Evolutionary conservation across 306 rosid species (phyloP).

Genomic region (Cicer arietinum): DNA sequence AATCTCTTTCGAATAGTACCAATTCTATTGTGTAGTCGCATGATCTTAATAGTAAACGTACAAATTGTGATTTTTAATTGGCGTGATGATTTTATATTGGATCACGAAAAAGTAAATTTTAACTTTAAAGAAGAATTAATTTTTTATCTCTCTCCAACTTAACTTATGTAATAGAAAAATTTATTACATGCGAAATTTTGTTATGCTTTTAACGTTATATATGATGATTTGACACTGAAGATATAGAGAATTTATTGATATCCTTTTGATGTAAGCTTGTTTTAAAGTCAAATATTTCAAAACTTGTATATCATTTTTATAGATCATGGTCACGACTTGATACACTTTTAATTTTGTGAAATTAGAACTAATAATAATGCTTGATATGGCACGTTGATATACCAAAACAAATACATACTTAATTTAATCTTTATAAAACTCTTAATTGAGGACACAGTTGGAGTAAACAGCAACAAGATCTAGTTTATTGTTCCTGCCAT

Average conservation of each 20-base stretch:
- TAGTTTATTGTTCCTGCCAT: neutral
- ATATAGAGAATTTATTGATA: neutral
- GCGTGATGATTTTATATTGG: no score
- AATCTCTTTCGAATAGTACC: no score
- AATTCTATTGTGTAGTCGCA: no score
- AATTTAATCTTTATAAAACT: neutral
- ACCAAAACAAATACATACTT: neutral
- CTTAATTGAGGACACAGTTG: neutral
- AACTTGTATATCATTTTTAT: neutral
- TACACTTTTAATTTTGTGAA: neutral
- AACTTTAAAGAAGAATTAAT: no score
- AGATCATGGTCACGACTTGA: neutral
- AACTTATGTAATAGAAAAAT: conserved; percentile 8
- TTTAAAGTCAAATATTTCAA: conserved; percentile 28
- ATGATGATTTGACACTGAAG: conserved; percentile 26
- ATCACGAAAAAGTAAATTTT: no score
- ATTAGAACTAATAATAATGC: neutral
- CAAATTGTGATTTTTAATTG: no score
- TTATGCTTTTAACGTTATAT: neutral
- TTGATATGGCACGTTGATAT: neutral
- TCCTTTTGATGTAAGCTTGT: conserved; percentile 1
- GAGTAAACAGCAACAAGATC: neutral
- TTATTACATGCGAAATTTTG: neutral
- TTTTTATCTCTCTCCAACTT: neutral
- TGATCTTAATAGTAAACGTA: no score